phyloP scores from a whole-genome alignment of 352 stramenopile genomes.

The Phytopythium oedochilum region DNA sequence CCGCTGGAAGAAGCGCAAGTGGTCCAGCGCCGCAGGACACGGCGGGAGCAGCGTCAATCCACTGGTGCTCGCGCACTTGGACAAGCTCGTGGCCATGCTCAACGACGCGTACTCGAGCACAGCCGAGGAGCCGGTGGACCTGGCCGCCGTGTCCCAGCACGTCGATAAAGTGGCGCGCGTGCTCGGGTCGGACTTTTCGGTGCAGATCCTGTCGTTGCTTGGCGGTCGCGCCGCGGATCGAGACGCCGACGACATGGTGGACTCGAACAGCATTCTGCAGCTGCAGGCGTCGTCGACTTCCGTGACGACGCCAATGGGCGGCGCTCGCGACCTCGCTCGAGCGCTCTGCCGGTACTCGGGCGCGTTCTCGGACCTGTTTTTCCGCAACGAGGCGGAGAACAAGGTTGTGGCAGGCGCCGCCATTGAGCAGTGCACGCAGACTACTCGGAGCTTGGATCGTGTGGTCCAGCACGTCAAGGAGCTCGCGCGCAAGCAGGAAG shows the following conservation, averaged over 20 bases:
- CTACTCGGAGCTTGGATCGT: conserved; percentile 40
- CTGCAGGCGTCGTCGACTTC: conserved; percentile 2
- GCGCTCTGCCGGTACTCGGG: conserved; percentile 47
- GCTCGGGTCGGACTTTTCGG: conserved; percentile 60
- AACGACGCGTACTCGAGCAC: conserved; percentile 67
- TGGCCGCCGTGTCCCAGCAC: conserved; percentile 27
- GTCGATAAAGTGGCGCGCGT: conserved; percentile 57
- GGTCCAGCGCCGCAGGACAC: conserved; percentile 5
- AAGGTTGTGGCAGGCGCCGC: conserved; percentile 15
- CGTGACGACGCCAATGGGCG: conserved; percentile 2
- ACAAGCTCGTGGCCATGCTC: conserved; percentile 61
- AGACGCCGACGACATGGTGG: conserved; percentile 20
- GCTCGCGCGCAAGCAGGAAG: conserved; percentile 37
- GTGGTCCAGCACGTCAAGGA: conserved; percentile 34
- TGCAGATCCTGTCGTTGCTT: conserved; percentile 53
- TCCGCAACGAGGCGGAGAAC: conserved; percentile 21
- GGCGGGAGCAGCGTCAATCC: conserved; percentile 25
- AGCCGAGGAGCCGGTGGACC: conserved; percentile 52
- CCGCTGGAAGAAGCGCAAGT: conserved; percentile 49
- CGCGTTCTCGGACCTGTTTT: conserved; percentile 52
- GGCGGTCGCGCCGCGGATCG: conserved; percentile 25
- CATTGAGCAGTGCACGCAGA: conserved; percentile 20
- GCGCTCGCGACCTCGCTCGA: conserved; percentile 3
- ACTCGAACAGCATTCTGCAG: neutral
- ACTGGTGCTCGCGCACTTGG: conserved; percentile 57